Evolutionary conservation across 345 rosid species (phyloP).

Genomic region (Pugionium cornutum): DNA sequence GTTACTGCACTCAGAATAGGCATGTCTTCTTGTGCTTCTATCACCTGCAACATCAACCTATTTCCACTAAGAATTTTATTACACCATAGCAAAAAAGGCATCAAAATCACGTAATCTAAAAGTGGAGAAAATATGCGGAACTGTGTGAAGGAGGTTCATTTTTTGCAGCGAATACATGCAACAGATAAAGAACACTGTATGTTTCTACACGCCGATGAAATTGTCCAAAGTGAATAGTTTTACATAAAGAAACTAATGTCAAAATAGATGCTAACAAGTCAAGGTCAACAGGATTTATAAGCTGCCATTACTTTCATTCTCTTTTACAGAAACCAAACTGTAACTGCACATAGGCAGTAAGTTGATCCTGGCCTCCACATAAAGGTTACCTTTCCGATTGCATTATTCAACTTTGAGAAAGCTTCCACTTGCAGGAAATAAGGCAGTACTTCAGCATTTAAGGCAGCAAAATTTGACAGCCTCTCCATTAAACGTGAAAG

Average conservation of each 20-base stretch:
- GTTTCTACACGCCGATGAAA: constrained; percentile 10
- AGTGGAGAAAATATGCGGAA: constrained; percentile 13
- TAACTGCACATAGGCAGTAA: constrained; percentile 10
- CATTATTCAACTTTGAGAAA: constrained; percentile 91
- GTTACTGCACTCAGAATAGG: constrained; percentile 90
- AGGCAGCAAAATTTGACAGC: constrained; percentile 92
- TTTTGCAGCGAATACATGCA: constrained; percentile 22
- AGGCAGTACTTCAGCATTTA: constrained; percentile 82
- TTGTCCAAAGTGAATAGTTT: constrained; percentile 1
- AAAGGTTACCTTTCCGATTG: constrained; percentile 83
- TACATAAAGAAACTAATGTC: not conserved
- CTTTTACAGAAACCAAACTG: constrained; percentile 15
- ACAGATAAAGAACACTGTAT: constrained; percentile 1
- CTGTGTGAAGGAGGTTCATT: not conserved
- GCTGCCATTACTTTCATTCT: constrained; percentile 29
- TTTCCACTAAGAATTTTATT: not conserved
- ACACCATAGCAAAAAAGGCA: constrained; percentile 13
- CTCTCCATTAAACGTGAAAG: constrained; percentile 98
- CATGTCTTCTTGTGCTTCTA: constrained; percentile 96
- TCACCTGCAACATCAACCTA: constrained; percentile 61
- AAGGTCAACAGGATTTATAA: constrained; percentile 9
- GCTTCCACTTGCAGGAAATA: constrained; percentile 99
- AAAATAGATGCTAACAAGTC: constrained; percentile 8
- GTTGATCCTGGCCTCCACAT: not conserved
- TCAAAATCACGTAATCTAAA: constrained; percentile 6